A percentile compares a stretch with the other conserved stretches of the same genome.
These are phyloP conservation scores for Ceratocystis huliohia DNA, from an alignment of 2,329 filamentous ascomycete species.

Conservation along the genomic window DNA sequence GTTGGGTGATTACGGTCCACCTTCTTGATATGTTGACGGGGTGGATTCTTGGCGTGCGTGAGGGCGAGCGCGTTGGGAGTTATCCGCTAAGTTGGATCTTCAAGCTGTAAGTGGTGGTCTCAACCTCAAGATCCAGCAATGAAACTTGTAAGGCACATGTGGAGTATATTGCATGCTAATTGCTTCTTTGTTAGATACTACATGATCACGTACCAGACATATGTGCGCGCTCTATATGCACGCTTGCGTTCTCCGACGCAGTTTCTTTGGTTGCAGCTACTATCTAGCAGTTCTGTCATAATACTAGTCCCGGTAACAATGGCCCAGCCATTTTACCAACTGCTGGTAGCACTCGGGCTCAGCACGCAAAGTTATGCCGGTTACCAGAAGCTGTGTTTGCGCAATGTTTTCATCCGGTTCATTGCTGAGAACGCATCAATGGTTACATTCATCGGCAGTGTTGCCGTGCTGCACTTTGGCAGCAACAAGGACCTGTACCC, in stretches of 20 bases:
- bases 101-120: constrained; percentile 42
- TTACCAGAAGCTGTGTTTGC: constrained; percentile 53
- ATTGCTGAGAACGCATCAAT: constrained; percentile 56
- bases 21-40: constrained; percentile 51
- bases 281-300: constrained; percentile 51
- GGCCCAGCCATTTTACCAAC: constrained; percentile 44
- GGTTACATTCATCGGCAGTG: constrained; percentile 53
- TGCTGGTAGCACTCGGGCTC: constrained; percentile 41
- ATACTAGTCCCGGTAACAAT: constrained; percentile 52
- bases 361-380: constrained; percentile 48
- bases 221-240: constrained; percentile 56
- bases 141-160: neutral
- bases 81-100: constrained; percentile 61
- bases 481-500: constrained; percentile 56
- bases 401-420: constrained; percentile 55
- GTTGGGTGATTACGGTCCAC: constrained; percentile 55
- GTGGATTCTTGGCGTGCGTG: constrained; percentile 53
- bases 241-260: constrained; percentile 52
- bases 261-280: constrained; percentile 51
- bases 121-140: neutral
- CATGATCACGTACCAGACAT: constrained; percentile 58
- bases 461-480: constrained; percentile 54
- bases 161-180: neutral
- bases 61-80: constrained; percentile 54
- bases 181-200: constrained; percentile 39